A percentile compares a stretch with the other conserved stretches of the same genome.
Evolutionary conservation across 805 yeast species (phyloP).

Genomic region (Scheffersomyces ergatensis): DNA sequence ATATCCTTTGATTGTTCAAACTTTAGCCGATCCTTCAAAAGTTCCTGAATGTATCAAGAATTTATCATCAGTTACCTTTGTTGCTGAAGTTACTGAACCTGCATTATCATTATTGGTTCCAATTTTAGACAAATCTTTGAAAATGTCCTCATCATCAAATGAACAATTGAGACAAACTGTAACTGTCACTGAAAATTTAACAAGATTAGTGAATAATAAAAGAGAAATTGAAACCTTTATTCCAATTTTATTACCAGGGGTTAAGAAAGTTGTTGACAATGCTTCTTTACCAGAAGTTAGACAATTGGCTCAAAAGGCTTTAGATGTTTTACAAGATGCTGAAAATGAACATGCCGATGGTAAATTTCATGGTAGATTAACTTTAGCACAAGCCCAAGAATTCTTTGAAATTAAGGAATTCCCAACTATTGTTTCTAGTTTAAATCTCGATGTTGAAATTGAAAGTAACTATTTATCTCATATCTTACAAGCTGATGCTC

Average conservation of each 20-base stretch:
- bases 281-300: conserved; percentile 97
- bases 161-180: conserved; percentile 97
- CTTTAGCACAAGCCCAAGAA: conserved; percentile 49
- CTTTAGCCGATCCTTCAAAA: conserved; percentile 85
- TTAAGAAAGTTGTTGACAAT: conserved; percentile 79
- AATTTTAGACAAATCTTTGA: conserved; percentile 83
- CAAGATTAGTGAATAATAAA: conserved; percentile 91
- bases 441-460: conserved; percentile 26
- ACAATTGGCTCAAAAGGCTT: conserved; percentile 86
- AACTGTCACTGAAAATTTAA: conserved; percentile 91
- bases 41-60: conserved; percentile 88
- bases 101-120: conserved; percentile 89
- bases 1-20: conserved; percentile 75
- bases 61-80: conserved; percentile 90
- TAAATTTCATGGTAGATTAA: conserved; percentile 72
- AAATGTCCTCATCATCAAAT: conserved; percentile 85
- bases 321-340: conserved; percentile 78
- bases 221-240: conserved; percentile 86
- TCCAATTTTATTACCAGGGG: conserved; percentile 88
- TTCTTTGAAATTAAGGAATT: conserved; percentile 28
- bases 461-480: conserved; percentile 46
- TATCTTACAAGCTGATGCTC: conserved; percentile 38
- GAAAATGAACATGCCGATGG: conserved; percentile 67
- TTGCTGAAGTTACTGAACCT: conserved; percentile 97
- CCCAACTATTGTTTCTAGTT: conserved; percentile 5